phyloP scores from a whole-genome alignment of 345 rosid species.

The Odontarrhena argentea region DNA sequence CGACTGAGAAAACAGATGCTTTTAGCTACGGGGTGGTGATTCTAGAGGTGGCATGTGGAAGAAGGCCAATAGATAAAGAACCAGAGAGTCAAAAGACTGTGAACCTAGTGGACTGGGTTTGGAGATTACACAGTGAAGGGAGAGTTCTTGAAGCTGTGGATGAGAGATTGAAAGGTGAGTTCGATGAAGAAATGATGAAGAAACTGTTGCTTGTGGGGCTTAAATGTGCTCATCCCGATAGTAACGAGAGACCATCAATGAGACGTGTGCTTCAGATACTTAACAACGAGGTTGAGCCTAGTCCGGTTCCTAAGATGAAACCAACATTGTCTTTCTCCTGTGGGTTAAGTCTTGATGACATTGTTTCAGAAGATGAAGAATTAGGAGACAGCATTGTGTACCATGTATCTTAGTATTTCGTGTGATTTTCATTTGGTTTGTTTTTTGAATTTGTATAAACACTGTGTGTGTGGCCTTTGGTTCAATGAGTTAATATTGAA shows the following conservation, averaged over 20 bases:
- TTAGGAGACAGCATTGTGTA: constrained; percentile 42
- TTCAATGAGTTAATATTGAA: constrained; percentile 70
- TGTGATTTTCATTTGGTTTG: constrained; percentile 37
- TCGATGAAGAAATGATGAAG: constrained; percentile 70
- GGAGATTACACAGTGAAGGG: constrained; percentile 76
- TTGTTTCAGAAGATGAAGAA: constrained; percentile 72
- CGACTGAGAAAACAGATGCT: constrained; percentile 84
- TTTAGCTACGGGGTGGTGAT: constrained; percentile 90
- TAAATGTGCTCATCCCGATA: constrained; percentile 84
- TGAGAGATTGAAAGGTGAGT: constrained; percentile 61
- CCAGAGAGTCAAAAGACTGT: constrained; percentile 59
- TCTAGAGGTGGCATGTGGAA: constrained; percentile 88
- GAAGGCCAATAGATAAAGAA: constrained; percentile 90
- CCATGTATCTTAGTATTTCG: constrained; percentile 27
- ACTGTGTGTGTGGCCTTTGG: constrained; percentile 43
- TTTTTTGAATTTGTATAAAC: constrained; percentile 25
- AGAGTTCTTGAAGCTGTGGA: constrained; percentile 78
- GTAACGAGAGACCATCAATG: constrained; percentile 71
- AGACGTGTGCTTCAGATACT: constrained; percentile 89
- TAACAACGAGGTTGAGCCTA: constrained; percentile 61
- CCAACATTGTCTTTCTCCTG: constrained; percentile 77
- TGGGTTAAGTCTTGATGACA: constrained; percentile 70
- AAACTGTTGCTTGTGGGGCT: constrained; percentile 79
- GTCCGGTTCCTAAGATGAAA: constrained; percentile 64
- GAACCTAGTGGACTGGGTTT: constrained; percentile 93